Evolutionary conservation across 1,284 basidiomycete genomes (phyloP), one percentile per base, ranked within the genome.

Genomic region (Macrocystidia cucumis): DNA sequence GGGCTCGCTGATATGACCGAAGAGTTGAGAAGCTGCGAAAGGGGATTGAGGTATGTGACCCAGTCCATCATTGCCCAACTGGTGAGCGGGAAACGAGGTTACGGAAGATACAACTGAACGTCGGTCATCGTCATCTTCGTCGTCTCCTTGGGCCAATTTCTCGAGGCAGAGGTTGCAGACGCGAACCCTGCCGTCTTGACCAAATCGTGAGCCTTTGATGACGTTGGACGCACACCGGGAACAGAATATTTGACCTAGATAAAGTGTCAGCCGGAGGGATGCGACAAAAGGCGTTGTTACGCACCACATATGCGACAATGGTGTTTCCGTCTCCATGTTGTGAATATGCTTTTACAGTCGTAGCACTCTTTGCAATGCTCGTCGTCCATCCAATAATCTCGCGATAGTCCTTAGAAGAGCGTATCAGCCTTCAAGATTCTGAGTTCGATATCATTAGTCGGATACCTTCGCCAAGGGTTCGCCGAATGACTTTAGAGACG

Each of bases 311-410:
- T 91, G 13, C 89, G 76, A 63, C 92, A 96, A 55, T 97, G 92
- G 53, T 97, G 92, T 54, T 95, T 96, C 40, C 92, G 66, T 35
- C 91, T 69, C 86, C 91, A 95, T 2, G 91, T 78, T 1, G 89
- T 90, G 57, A 97, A 97, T 9, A 86, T 68, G 44, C 86, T 88
- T 57, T 80, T 90, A 63, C 91, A 96, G 55, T 93, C 89, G 54
- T 90, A 93, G 54, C 91, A 96, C 51, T 97, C 95, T 53, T 88
- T 96, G 50, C 88, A 91, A 39, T 88, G 86, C 51, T 93, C 90
- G 53, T 98, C 96, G 42, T 92, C 89, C 89, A 96, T 95, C 92
- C 92, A 97, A 54, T 95, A 96, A 51, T 93, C 88, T 43, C 75
- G 72, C 9, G 84, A 88, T 22, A 91, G 54, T 8, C 87, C 87